Percentiles rank a stretch among this genome's conserved stretches.
Evolutionary conservation across 2,329 filamentous ascomycete species (phyloP).

Genomic region (Paecilomyces formosus): DNA sequence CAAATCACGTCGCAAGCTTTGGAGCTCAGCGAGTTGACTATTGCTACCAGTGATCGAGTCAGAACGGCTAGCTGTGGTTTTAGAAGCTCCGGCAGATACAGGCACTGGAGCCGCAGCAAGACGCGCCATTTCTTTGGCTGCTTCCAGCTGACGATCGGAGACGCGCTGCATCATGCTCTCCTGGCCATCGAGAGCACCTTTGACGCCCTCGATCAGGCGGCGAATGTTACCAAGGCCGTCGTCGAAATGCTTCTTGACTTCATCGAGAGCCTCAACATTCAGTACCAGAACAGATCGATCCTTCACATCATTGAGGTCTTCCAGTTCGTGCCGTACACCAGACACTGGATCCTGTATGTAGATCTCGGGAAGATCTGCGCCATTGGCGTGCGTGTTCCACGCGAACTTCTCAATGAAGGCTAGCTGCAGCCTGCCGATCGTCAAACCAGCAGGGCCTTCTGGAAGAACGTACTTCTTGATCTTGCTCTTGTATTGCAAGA

Average conservation of each 20-base stretch:
- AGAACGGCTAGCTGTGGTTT: conserved; percentile 16
- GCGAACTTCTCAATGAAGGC: conserved; percentile 99
- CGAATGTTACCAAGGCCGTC: conserved; percentile 78
- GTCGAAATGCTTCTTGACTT: conserved; percentile 94
- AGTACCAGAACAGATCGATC: conserved; percentile 91
- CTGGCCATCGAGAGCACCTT: conserved; percentile 76
- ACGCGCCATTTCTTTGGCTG: conserved; percentile 75
- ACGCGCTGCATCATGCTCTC: conserved; percentile 74
- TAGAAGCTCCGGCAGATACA: conserved; percentile 22
- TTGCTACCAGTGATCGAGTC: conserved; percentile 35
- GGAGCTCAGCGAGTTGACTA: conserved; percentile 67
- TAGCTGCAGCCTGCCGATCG: conserved; percentile 79
- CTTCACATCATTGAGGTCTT: conserved; percentile 88
- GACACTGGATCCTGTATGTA: conserved; percentile 96
- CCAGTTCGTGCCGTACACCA: conserved; percentile 91
- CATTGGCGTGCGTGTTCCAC: conserved; percentile 95
- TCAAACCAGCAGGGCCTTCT: conserved; percentile 76
- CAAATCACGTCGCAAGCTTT: conserved; percentile 76
- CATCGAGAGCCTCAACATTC: conserved; percentile 87
- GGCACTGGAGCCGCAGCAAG: conserved; percentile 43
- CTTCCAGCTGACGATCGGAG: conserved; percentile 82
- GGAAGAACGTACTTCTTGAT: conserved; percentile 92
- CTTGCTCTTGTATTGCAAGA: conserved; percentile 92
- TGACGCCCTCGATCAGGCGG: conserved; percentile 76
- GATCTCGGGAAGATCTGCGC: conserved; percentile 87